These are phyloP conservation scores for Amphibolis antarctica DNA, from an alignment of 106 monocot genomes.

Conservation along the genomic window DNA sequence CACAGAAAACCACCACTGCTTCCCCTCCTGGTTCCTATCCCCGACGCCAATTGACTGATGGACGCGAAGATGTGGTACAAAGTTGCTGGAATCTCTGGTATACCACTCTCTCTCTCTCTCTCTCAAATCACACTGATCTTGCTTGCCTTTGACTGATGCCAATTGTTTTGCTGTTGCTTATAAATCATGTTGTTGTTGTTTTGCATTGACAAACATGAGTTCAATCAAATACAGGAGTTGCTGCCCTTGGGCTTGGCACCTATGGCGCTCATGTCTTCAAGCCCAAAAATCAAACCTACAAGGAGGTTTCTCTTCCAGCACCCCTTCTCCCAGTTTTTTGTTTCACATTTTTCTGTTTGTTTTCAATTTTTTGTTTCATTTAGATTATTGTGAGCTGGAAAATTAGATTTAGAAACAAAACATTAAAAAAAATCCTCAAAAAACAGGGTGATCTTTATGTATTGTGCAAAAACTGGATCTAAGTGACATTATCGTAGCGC, in stretches of 20 bases:
- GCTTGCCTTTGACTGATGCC: background rate
- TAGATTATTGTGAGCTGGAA: background rate
- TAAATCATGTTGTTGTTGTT: background rate
- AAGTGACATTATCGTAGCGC: too few species aligned
- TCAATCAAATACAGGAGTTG: slow-evolving; percentile 69
- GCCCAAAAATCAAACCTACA: slow-evolving; percentile 65
- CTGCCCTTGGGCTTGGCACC: slow-evolving; percentile 77
- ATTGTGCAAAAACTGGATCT: too few species aligned
- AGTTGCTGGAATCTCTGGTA: slow-evolving; percentile 82
- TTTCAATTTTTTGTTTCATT: background rate
- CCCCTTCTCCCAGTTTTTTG: background rate
- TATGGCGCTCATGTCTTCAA: slow-evolving; percentile 83
- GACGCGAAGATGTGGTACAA: slow-evolving; percentile 69
- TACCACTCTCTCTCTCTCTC: background rate
- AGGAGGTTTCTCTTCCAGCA: slow-evolving; percentile 36
- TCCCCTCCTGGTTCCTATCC: too few species aligned
- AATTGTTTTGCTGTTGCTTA: background rate
- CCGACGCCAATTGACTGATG: too few species aligned
- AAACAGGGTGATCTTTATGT: too few species aligned
- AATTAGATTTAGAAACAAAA: background rate
- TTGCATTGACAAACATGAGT: too few species aligned
- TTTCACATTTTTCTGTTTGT: background rate
- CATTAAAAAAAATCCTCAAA: background rate
- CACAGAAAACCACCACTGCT: too few species aligned
- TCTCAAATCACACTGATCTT: background rate